Base-by-base conservation (phyloP, 805 yeast species). In the Millerozyma acaciae region DNA sequence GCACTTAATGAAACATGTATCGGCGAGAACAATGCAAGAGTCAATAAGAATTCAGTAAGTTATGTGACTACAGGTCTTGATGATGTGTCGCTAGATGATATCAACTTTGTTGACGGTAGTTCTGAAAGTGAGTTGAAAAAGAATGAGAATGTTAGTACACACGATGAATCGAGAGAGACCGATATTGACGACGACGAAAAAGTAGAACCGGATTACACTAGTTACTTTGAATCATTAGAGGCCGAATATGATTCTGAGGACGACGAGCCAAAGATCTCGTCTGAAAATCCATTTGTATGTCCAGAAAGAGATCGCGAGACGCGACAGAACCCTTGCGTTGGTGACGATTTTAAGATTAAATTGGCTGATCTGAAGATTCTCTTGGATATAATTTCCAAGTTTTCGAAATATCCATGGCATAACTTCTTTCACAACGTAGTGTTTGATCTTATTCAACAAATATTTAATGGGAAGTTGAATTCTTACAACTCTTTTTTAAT, bases 371-470 rank as follows among this genome's bases (percentile, higher is more conserved):
- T 77, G 55, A 71, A 73, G 21, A 77, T 87, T 38, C 69, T 89
- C 20, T 63, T 76, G 14, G 73, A 76, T 15, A 79, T 89, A n/a
- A 61, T 88, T 16, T 60, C 72, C 17, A 78, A 84, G 71, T 86
- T 93, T 51, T 80, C 89, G 57, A 65, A 73, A 40, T 87, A 80
- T 57, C 96, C 97, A 5, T 93, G 97, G 97, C 93, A 93, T 57
- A 93, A 93, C 53, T 93, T 93, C 52, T 74, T 93, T 68, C 98
- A 93, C 59, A 93, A 90, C 51, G 98, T 93, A 37, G 96, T 93
- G 6, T 93, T 90, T 68, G 99, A 93, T 60, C 77, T 93, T 41
- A 82, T 93, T 20, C 99, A 93, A 58, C 99, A 93, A 56, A 78
- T 93, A 13, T 75, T 93, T 55, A 88, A 87, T 57, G 97, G 96